Evolutionary conservation across 2,329 filamentous ascomycete genomes (phyloP), one percentile per base, ranked within the genome.

Genomic region (Diaporthe sp.): DNA sequence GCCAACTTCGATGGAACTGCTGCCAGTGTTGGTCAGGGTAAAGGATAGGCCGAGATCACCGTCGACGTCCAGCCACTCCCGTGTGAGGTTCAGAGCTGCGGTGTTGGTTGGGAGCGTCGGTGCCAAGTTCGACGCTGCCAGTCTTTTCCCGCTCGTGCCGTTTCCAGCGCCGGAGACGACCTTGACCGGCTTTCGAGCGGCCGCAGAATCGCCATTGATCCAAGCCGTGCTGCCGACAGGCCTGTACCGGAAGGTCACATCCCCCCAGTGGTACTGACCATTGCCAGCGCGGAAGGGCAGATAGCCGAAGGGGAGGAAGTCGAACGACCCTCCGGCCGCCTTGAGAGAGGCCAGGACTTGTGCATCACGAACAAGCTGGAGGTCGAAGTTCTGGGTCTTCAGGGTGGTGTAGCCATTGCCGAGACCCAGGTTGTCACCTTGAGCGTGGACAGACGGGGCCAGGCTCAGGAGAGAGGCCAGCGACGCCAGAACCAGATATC

Each of bases 251-350:
- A 89, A 85, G 0, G 88, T 91, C 53, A 92, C 82, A 62, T 92
- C 90, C 5, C 90, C 90, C 78, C 88, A 88, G 79, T 92, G 90
- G 76, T 92, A 91, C 76, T 90, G 87, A 4, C 87, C 87, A 75
- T 90, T 87, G 17, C 84, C 83, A 15, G 87, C 85, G 10, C 90
- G 85, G 22, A 82, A 81, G 0, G 84, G 75, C 4, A 91, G 83
- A 59, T 87, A 81, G 78, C 91, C 89, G 10, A 83, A 88, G 0
- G 90, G 89, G 2, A 90, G 83, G 77, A 91, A 92, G 80, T 92
- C 88, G 76, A 91, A 91, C 0, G 81, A 75, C 4, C 81, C 79
- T 0, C 81, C 82, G 0, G 82, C 78, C 6, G 88, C 83, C 13
- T 80, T 84, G 17, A 90, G 79, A 0, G 89, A 90, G 12, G 82